Base-by-base conservation (phyloP, 2,329 filamentous ascomycete species). In the Colletotrichum simmondsii region DNA sequence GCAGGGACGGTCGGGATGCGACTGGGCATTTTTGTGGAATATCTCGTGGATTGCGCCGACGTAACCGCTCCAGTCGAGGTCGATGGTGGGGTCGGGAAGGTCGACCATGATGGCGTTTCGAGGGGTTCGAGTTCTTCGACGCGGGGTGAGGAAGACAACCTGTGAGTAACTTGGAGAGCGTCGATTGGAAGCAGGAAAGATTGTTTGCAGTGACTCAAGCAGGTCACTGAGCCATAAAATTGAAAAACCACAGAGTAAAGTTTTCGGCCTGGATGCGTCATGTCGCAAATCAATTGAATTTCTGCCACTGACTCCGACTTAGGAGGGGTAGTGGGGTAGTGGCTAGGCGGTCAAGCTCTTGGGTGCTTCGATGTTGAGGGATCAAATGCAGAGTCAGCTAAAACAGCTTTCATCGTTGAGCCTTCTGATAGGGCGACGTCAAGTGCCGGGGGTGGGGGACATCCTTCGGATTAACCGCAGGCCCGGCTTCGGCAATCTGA, bases 31-130 rank as follows among this genome's bases (percentile, higher is more conserved):
- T 58, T 83, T 81, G 68, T 85, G 84, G 78, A 95, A 95, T 75
- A 92, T 90, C 70, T 94, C 90, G 77, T 94, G 92, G 77, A 95
- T 94, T 16, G 92, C 86, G 37, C 91, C 91, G 69, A 85, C 81
- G 80, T 90, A 94, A 79, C 87, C 88, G 57, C 87, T 88, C 92
- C 92, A 94, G 77, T 92, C 85, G 64, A 94, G 88, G 81, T 93
- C 90, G 64, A 84, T 83, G 0, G 91, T 92, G 58, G 92, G 92
- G 81, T 93, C 91, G 12, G 92, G 92, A 35, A 91, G 76, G 54
- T 75, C 61, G 32, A 64, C 52, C 52, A 56, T 56, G 22, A 22
- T 56, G 52, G 22, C 12, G 52, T 28, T 56, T 14, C 14, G 26
- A 28, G 26, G 52, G 26, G 12, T 22, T 24, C 52, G 6, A 28